Evolutionary conservation across 768 basidiomycete species (phyloP).

Genomic region (Pleurotus pulmonarius): DNA sequence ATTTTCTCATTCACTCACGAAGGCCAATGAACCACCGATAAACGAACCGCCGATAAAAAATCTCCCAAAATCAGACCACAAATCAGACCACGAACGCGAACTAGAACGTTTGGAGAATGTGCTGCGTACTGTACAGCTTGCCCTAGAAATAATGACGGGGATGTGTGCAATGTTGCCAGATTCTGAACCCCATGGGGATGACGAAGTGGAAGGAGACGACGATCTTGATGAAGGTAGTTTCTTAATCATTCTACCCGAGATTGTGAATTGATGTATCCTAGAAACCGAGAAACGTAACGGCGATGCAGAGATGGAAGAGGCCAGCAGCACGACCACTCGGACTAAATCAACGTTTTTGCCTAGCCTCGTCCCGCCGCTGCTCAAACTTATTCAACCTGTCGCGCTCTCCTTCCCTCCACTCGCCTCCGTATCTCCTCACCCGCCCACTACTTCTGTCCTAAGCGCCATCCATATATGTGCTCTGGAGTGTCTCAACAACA

Average conservation of each 20-base stretch:
- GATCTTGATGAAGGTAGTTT: conserved; percentile 29
- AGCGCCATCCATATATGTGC: conserved; percentile 82
- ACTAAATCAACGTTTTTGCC: conserved; percentile 45
- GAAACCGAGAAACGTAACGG: conserved; percentile 25
- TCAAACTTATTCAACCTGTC: conserved; percentile 71
- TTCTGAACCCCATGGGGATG: conserved; percentile 42
- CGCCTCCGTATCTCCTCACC: conserved; percentile 67
- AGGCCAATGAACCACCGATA: conserved; percentile 49
- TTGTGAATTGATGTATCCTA: conserved; percentile 4
- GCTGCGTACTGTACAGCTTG: conserved; percentile 72
- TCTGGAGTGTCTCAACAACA: conserved; percentile 87
- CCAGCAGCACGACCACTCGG: conserved; percentile 29
- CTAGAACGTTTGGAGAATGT: conserved; percentile 70
- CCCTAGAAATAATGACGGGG: conserved; percentile 86
- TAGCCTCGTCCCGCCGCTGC: conserved; percentile 62
- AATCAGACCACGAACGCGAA: conserved; percentile 60
- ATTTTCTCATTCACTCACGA: background rate
- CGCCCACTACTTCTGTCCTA: conserved; percentile 85
- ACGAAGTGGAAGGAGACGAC: conserved; percentile 34
- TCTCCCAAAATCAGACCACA: conserved; percentile 75
- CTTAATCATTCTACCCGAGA: background rate
- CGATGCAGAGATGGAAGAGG: conserved; percentile 39
- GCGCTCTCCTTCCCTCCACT: conserved; percentile 79
- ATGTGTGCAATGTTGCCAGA: conserved; percentile 87
- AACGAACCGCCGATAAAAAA: conserved; percentile 61